Conservation (phyloP, 495 filamentous ascomycete species). For the Cercophora samala region DNA sequence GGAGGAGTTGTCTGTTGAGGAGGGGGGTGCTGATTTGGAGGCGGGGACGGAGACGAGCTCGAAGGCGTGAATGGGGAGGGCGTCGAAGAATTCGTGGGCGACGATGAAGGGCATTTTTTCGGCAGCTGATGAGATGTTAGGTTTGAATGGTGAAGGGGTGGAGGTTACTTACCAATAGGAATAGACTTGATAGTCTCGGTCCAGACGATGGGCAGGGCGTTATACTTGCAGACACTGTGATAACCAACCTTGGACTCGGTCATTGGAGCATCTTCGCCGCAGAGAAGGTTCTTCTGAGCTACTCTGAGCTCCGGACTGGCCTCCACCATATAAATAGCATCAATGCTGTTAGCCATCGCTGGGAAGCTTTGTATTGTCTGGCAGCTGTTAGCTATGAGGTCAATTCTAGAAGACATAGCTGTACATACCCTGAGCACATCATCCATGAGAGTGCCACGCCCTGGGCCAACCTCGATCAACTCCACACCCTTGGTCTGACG, state of each 20-base stretch:
- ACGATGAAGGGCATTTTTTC: conserved; percentile 84
- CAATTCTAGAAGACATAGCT: neutral
- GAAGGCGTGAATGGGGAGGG: conserved; percentile 96
- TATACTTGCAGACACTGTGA: conserved; percentile 72
- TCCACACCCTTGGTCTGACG: conserved; percentile 66
- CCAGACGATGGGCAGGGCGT: conserved; percentile 73
- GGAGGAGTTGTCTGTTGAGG: conserved; percentile 41
- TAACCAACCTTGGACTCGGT: conserved; percentile 71
- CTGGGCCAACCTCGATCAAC: conserved; percentile 89
- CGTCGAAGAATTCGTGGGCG: conserved; percentile 98
- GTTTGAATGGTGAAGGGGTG: conserved; percentile 17
- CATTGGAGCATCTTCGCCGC: conserved; percentile 65
- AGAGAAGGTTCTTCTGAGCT: conserved; percentile 78
- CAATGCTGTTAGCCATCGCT: conserved; percentile 68
- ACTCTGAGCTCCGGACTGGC: conserved; percentile 71
- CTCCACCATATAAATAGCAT: conserved; percentile 87
- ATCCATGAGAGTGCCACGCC: conserved; percentile 94
- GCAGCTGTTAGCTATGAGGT: neutral
- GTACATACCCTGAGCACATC: conserved; percentile 80
- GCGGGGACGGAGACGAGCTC: conserved; percentile 59
- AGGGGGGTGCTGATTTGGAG: conserved; percentile 39
- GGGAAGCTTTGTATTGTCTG: conserved; percentile 85
- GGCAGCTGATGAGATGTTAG: conserved; percentile 36
- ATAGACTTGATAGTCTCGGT: conserved; percentile 82
- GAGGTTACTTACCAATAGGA: conserved; percentile 45